Base-by-base conservation (phyloP, 108 stramenopile genomes). In the Fistulifera pelliculosa region DNA sequence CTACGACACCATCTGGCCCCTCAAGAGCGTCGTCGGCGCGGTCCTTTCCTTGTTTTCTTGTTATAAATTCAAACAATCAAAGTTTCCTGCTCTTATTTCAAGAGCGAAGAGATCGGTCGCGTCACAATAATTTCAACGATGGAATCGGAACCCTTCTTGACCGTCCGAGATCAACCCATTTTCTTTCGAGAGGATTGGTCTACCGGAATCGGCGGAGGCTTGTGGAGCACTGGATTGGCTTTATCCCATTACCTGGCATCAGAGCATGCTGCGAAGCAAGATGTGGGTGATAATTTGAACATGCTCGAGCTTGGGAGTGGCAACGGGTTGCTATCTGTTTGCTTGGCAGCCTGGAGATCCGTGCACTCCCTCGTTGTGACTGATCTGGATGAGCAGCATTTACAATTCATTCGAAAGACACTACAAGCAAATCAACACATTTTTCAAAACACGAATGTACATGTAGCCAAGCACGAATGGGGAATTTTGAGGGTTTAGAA, bases 271-370 rank as follows among this genome's bases (percentile, higher is more conserved):
- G 14, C 40, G 31, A 21, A 54, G 41, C 54, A 70, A 19, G 25
- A 1, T 21, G 1, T 38, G 38, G 43, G 54, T 52, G 14, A 67
- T 58, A 1, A 17, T 41, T 38, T 68, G 14, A 41, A 54, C 1
- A 81, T 82, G 0, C 47, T 91, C 24, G 89, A 91, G 42, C 62
- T 91, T 12, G 89, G 89, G 13, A 76, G 74, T 43, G 89, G 89
- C 8, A 87, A 91, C 71, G 89, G 89, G 14, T 80, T 84, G 52
- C 66, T 92, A 31, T 68, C 75, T 1, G 76, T 75, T 7, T 87
- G 85, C 62, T 55, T 86, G 15, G 48, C 71, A 38, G 80, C 76
- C 12, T 27, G 68, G 17, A 47, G 47, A 8, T 28, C 19, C 35
- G 22, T 58, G 59, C 26, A 41, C 51, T 43, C 66, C 18, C 52